Conservation (phyloP, 2,329 filamentous ascomycete genomes). For the Blastomyces parvus region DNA sequence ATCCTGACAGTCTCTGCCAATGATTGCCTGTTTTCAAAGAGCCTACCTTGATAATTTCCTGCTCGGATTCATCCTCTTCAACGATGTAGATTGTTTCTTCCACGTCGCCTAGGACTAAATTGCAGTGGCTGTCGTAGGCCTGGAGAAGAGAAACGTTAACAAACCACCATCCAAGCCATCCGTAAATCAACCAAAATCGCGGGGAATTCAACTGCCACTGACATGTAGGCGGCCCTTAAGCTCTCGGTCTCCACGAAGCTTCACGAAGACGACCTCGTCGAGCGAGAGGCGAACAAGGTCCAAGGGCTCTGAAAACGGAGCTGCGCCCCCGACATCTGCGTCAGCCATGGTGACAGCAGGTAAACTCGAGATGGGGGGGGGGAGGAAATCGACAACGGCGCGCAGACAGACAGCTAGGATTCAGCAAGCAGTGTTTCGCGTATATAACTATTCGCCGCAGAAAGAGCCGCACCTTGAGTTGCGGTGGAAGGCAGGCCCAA, state of each 20-base stretch:
- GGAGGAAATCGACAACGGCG: not conserved
- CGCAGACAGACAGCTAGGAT: not conserved
- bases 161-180: not conserved
- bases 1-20: not conserved
- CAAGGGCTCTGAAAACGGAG: constrained; percentile 77
- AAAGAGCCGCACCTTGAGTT: not conserved
- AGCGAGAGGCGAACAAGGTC: constrained; percentile 90
- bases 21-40: not conserved
- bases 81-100: constrained; percentile 94
- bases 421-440: not conserved
- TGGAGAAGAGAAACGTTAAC: constrained; percentile 32
- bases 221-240: constrained; percentile 92
- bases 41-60: constrained; percentile 59
- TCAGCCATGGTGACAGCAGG: constrained; percentile 53
- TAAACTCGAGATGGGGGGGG: not conserved
- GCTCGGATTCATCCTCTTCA: constrained; percentile 74
- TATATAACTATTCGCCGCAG: not conserved
- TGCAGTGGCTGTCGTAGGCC: constrained; percentile 99
- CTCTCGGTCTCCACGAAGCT: constrained; percentile 90
- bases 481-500: constrained; percentile 3
- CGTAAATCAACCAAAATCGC: not conserved
- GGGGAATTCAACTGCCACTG: constrained; percentile 36
- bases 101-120: constrained; percentile 88
- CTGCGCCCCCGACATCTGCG: constrained; percentile 58
- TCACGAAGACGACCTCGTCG: constrained; percentile 94